These are phyloP conservation scores for Sarcomyxa edulis DNA, from an alignment of 768 basidiomycete species.

Conservation along the genomic window DNA sequence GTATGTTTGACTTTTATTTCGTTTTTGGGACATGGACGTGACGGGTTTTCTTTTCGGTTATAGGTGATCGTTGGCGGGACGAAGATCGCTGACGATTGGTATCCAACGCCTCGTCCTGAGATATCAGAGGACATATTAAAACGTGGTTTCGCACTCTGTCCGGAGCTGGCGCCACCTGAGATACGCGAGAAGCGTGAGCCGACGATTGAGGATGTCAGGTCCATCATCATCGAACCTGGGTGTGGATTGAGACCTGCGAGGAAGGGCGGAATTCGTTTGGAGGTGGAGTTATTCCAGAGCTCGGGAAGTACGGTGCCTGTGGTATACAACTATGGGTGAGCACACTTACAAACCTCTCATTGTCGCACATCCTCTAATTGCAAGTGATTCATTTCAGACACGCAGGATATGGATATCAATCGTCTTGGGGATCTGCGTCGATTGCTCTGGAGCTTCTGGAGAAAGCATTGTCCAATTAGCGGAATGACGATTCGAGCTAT, in stretches of 20 bases:
- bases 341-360: too few species aligned
- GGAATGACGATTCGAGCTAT: too few species aligned
- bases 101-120: slow-evolving; percentile 57
- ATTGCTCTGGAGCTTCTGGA: slow-evolving; percentile 19
- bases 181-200: slow-evolving; percentile 39
- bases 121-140: slow-evolving; percentile 56
- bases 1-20: slow-evolving; percentile 19
- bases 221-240: slow-evolving; percentile 44
- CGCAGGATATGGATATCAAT: slow-evolving; percentile 12
- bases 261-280: slow-evolving; percentile 64
- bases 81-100: slow-evolving; percentile 59
- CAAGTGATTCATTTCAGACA: slow-evolving; percentile 3
- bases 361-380: neutral
- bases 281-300: slow-evolving; percentile 36
- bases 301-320: slow-evolving; percentile 31
- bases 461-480: slow-evolving; percentile 9
- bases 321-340: slow-evolving; percentile 30
- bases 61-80: slow-evolving; percentile 61
- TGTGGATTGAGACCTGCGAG: slow-evolving; percentile 64
- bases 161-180: slow-evolving; percentile 54
- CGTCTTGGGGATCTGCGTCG: slow-evolving; percentile 13
- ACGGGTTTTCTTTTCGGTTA: slow-evolving; percentile 1
- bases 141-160: slow-evolving; percentile 44
- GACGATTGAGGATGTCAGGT: slow-evolving; percentile 42
- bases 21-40: neutral